phyloP scores from a whole-genome alignment of 305 asterid genomes.

The Fraxinus platypoda region DNA sequence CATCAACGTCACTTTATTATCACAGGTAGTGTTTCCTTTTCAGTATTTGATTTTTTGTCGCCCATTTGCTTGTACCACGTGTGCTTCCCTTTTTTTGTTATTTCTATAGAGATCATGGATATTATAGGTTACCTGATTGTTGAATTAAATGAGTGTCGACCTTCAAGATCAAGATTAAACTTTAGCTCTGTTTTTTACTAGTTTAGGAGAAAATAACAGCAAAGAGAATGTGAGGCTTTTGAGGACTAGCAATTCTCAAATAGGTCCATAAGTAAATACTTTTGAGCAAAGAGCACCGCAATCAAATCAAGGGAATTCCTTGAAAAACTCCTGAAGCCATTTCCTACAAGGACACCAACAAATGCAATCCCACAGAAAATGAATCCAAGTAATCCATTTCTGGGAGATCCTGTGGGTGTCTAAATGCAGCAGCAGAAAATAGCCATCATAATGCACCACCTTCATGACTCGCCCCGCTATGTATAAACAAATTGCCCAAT shows the following conservation, averaged over 20 bases:
- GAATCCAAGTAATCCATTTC: background rate
- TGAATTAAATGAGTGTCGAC: background rate
- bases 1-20: constrained; percentile 73
- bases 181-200: background rate
- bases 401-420: background rate
- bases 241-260: background rate
- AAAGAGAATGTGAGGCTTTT: background rate
- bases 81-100: background rate
- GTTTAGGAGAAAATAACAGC: background rate
- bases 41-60: background rate
- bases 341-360: background rate
- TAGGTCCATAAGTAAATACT: background rate
- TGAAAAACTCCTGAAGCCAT: background rate
- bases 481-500: background rate
- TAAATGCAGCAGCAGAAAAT: background rate
- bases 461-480: background rate
- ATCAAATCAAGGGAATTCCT: background rate
- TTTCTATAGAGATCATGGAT: constrained; percentile 9
- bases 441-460: background rate
- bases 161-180: background rate
- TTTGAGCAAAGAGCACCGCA: background rate
- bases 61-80: background rate
- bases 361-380: background rate
- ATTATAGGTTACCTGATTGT: constrained; percentile 7
- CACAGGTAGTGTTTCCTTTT: constrained; percentile 61